phyloP scores from a whole-genome alignment of 2,329 filamentous ascomycete genomes.

The Thielaviopsis musarum region DNA sequence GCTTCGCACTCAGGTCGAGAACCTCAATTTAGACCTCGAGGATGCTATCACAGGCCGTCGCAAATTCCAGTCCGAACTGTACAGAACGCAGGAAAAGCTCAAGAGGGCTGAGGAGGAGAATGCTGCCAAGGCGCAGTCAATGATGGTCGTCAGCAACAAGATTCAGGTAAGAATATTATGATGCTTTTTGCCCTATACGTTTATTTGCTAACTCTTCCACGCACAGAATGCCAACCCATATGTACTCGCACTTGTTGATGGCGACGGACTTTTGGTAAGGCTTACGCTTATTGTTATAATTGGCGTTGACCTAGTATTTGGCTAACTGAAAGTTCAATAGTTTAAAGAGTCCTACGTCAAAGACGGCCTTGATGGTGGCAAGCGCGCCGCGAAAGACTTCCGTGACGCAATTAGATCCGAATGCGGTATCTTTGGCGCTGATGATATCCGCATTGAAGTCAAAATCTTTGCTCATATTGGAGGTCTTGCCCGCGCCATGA shows the following conservation, averaged over 20 bases:
- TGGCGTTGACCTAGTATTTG: not conserved
- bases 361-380: slow-evolving; percentile 39
- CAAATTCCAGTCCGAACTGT: slow-evolving; percentile 10
- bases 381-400: slow-evolving; percentile 32
- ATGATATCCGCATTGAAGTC: slow-evolving; percentile 35
- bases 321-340: slow-evolving; percentile 20
- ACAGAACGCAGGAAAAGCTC: slow-evolving; percentile 1
- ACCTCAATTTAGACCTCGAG: not conserved
- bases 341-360: slow-evolving; percentile 39
- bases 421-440: slow-evolving; percentile 24
- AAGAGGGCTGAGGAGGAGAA: not conserved
- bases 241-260: slow-evolving; percentile 43
- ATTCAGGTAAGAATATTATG: not conserved
- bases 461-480: slow-evolving; percentile 39
- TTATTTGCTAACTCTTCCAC: not conserved
- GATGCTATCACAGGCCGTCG: slow-evolving; percentile 11
- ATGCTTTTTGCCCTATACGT: no score
- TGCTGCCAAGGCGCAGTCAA: not conserved
- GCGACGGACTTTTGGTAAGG: slow-evolving; percentile 41
- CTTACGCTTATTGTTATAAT: not conserved
- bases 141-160: not conserved
- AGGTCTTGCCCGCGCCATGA: slow-evolving; percentile 33
- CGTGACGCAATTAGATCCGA: slow-evolving; percentile 30
- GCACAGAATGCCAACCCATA: slow-evolving; percentile 39
- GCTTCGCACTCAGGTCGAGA: slow-evolving; percentile 18